A percentile compares a stretch with the other conserved stretches of the same genome.
phyloP scores from a whole-genome alignment of 345 rosid genomes.

The Melastoma malabathricum region DNA sequence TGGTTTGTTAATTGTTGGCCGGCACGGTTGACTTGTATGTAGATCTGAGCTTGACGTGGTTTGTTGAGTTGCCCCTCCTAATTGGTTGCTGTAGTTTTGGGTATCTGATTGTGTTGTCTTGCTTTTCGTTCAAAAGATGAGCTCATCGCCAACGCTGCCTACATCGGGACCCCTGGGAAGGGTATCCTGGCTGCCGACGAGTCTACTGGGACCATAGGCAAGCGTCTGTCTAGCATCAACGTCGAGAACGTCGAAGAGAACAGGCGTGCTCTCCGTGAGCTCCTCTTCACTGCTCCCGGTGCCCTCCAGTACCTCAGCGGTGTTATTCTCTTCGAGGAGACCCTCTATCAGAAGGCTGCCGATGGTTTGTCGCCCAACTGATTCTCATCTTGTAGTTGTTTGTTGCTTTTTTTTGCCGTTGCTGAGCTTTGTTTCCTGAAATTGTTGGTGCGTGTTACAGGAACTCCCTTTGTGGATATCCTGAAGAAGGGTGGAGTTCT shows the following conservation, averaged over 20 bases:
- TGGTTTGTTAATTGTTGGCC: no score
- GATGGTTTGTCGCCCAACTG: conserved; percentile 25
- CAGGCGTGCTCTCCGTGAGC: conserved; percentile 85
- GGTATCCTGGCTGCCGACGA: conserved; percentile 99
- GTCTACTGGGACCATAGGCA: conserved; percentile 91
- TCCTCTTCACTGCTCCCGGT: conserved; percentile 74
- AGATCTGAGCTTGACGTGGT: no score
- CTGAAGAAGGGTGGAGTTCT: conserved; percentile 69
- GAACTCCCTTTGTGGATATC: conserved; percentile 67
- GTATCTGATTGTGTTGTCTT: not conserved
- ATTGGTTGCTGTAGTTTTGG: not conserved
- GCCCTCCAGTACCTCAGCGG: conserved; percentile 68
- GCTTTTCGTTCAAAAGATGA: conserved; percentile 39
- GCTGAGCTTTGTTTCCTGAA: conserved; percentile 13
- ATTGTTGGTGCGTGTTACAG: conserved; percentile 23
- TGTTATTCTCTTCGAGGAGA: conserved; percentile 74
- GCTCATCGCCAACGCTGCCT: conserved; percentile 67
- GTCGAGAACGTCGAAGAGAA: conserved; percentile 76
- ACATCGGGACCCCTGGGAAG: conserved; percentile 95
- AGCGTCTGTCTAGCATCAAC: conserved; percentile 75
- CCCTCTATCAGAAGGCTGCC: conserved; percentile 84
- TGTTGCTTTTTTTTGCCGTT: conserved; percentile 6
- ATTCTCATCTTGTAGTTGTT: no score
- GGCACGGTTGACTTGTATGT: no score
- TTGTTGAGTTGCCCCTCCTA: conserved; percentile 5